phyloP scores from a whole-genome alignment of 1,139 yeast genomes.

The Hemisphaericaspora xylofermentans region DNA sequence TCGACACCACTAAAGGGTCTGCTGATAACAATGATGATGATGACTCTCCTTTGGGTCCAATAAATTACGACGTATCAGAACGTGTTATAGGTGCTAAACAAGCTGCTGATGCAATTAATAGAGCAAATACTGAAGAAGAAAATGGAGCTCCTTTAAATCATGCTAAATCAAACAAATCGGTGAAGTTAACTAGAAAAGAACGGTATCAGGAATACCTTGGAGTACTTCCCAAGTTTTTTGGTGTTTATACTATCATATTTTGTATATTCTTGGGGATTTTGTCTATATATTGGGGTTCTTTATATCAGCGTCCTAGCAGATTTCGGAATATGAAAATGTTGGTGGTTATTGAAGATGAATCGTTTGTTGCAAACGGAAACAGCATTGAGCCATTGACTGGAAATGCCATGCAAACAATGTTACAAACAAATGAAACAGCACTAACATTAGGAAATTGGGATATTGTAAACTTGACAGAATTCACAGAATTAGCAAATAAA shows the following conservation, averaged over 20 bases:
- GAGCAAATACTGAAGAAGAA: background rate
- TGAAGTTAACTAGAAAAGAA: constrained; percentile 5
- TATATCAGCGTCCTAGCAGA: constrained; percentile 41
- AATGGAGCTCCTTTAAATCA: background rate
- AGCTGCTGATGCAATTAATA: constrained; percentile 10
- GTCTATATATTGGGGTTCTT: constrained; percentile 63
- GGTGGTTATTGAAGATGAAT: constrained; percentile 47
- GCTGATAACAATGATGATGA: background rate
- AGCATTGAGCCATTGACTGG: constrained; percentile 29
- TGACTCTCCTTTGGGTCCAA: constrained; percentile 2
- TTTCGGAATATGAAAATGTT: constrained; percentile 41
- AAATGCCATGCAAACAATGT: constrained; percentile 28
- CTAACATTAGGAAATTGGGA: constrained; percentile 40
- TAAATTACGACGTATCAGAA: constrained; percentile 5
- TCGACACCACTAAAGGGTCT: background rate
- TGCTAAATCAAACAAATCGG: background rate
- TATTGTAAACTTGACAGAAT: constrained; percentile 25
- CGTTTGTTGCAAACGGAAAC: constrained; percentile 21
- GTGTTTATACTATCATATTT: constrained; percentile 11
- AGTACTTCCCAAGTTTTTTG: constrained; percentile 8
- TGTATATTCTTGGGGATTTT: constrained; percentile 32
- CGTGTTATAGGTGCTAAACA: constrained; percentile 8
- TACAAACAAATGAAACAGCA: constrained; percentile 18
- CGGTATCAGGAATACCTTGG: constrained; percentile 8
- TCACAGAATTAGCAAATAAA: constrained; percentile 27